Evolutionary conservation across 2,329 filamentous ascomycete species (phyloP).

Genomic region (Neurospora sp.): DNA sequence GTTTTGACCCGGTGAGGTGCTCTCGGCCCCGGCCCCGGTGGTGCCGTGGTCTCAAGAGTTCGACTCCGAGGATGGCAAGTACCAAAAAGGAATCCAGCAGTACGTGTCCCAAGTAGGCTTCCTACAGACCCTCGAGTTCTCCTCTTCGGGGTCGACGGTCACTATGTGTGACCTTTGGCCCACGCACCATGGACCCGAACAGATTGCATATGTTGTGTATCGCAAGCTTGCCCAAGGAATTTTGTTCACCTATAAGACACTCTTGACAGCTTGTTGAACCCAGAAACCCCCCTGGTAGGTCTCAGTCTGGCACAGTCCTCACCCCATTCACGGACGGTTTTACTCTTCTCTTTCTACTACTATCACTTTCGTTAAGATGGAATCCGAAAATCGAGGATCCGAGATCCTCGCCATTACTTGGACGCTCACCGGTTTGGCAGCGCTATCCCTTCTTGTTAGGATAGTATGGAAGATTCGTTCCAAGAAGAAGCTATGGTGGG

Average conservation of each 20-base stretch:
- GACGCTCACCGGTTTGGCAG: constrained; percentile 10
- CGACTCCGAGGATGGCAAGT: not conserved
- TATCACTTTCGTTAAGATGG: not conserved
- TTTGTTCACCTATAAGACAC: not conserved
- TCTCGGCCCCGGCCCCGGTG: not conserved
- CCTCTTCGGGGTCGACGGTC: not conserved
- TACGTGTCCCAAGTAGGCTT: not conserved
- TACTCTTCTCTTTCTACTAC: not conserved
- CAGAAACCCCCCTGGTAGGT: not conserved
- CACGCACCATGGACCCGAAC: not conserved
- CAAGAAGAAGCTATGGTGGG: constrained; percentile 16
- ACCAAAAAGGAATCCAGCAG: not conserved
- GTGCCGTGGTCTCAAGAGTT: not conserved
- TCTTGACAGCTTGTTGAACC: not conserved
- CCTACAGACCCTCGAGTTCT: not conserved
- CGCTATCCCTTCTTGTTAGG: constrained; percentile 12
- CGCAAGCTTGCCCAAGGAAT: not conserved
- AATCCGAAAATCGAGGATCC: not conserved
- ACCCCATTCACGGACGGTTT: not conserved
- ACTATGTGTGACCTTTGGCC: not conserved
- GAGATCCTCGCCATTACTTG: constrained; percentile 15
- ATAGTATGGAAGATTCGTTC: constrained; percentile 13
- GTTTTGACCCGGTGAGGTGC: not conserved
- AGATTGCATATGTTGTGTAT: not conserved
- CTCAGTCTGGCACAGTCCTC: not conserved